These are phyloP conservation scores for Diaporthe destruens DNA, from an alignment of 2,329 filamentous ascomycete genomes.

Conservation along the genomic window DNA sequence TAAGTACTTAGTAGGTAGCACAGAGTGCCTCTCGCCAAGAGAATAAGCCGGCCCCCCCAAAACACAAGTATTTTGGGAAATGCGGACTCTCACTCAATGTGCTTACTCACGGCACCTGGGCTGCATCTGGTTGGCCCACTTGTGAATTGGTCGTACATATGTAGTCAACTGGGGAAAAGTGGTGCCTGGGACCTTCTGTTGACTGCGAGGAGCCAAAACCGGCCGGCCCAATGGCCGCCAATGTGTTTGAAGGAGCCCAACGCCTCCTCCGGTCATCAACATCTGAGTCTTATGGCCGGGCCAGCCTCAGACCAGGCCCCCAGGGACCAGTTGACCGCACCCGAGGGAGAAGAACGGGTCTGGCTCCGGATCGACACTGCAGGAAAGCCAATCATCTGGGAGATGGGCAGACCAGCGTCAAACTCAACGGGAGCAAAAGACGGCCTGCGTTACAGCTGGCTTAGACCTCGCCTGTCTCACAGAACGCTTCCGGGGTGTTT, in stretches of 20 bases:
- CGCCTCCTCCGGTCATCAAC: slow-evolving; percentile 19
- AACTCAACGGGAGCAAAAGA: slow-evolving; percentile 11
- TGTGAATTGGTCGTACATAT: not conserved
- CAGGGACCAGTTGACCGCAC: not conserved
- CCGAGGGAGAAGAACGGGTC: slow-evolving; percentile 2
- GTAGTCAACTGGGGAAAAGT: not conserved
- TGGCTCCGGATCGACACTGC: not conserved
- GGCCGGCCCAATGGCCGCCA: slow-evolving; percentile 14
- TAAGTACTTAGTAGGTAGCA: too few species aligned
- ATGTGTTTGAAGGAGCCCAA: slow-evolving; percentile 17
- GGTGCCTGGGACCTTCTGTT: not conserved
- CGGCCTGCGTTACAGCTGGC: slow-evolving; percentile 20
- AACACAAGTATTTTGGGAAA: slow-evolving; percentile 18
- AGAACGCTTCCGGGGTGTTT: not conserved
- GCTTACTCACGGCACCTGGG: slow-evolving; percentile 14
- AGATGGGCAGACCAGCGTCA: not conserved
- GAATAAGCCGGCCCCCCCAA: slow-evolving; percentile 4
- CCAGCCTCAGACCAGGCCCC: not conserved
- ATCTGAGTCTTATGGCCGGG: slow-evolving; percentile 13
- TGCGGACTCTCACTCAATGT: not conserved
- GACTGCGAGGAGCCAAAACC: not conserved
- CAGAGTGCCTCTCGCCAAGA: not conserved
- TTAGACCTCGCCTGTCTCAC: slow-evolving; percentile 9
- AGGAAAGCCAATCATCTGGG: not conserved
- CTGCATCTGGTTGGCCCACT: not conserved